Evolutionary conservation across 306 rosid species (phyloP), one percentile per base, ranked within the genome.

Genomic region (Oxytropis ochrocephala): DNA sequence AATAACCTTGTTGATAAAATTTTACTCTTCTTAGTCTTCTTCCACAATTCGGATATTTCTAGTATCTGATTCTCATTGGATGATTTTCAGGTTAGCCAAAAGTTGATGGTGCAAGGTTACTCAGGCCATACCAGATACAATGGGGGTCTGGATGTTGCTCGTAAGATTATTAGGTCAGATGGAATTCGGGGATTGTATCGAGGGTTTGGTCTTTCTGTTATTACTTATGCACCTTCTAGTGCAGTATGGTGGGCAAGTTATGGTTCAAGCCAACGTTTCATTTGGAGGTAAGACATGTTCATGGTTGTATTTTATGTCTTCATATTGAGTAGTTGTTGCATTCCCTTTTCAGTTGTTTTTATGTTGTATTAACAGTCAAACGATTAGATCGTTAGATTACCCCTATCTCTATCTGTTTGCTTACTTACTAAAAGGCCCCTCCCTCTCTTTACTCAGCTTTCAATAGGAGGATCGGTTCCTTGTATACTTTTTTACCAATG

Each of bases 221-320:
- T 91, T 86, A 94, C 99, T 67, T 91, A 94, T 78, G 77, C 97
- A 49, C 97, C 99, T 72, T 83, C 99, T 27, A 91, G 95, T 58
- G 99, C 99, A 61, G 97, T 91, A 49, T 94, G 99, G 99, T 94
- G 99, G 99, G 99, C 99, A 67, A 94, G 95, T 83, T 94, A 94
- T 65, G 97, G 97, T 79, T 83, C 99, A 72, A 94, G 97, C 80
- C 99, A 94, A 80, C 99, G 96, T 18, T 48, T 79, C 75, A 85
- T 94, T 79, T 91, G 97, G 99, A 88, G 97, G 99, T 94, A 76
- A 85, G 87, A 80, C 76, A 70, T 84, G 75, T 63, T 72, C 35
- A 70, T 61, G 29, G 70, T 7, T 63, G 55, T 57, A 71, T 46
- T 53, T 13, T 18, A 55, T 11, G 27, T 16, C 50, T 67, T 48